phyloP scores from a whole-genome alignment of 2,329 filamentous ascomycete species.

The Hymenoscyphus occultus region DNA sequence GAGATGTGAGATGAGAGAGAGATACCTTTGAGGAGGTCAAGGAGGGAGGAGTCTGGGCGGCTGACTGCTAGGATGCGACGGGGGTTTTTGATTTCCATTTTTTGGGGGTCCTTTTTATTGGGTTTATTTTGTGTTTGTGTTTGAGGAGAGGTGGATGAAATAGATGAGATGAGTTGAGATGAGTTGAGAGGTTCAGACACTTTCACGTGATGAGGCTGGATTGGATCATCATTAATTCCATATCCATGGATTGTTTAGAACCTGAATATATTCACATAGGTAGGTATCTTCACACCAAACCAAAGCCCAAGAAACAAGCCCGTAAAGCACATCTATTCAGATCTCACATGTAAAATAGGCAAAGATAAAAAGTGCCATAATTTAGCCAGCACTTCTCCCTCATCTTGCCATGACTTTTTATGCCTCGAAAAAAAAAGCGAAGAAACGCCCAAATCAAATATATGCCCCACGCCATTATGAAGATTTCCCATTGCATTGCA shows the following conservation, averaged over 20 bases:
- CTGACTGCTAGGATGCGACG: constrained; percentile 56
- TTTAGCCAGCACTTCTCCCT: neutral
- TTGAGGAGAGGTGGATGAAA: neutral
- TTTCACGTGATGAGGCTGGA: constrained; percentile 5
- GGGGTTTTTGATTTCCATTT: constrained; percentile 46
- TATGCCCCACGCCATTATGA: constrained; percentile 19
- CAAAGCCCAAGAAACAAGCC: neutral
- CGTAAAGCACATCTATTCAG: neutral
- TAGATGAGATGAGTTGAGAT: neutral
- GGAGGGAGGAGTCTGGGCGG: constrained; percentile 41
- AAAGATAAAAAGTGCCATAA: neutral
- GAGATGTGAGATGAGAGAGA: too few species aligned
- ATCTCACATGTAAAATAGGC: neutral
- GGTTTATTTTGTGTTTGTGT: neutral
- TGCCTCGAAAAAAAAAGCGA: constrained; percentile 6
- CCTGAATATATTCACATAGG: neutral
- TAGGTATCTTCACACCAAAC: neutral
- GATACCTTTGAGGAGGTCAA: constrained; percentile 56
- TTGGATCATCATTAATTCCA: neutral
- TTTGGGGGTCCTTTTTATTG: constrained; percentile 11
- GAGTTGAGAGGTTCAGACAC: neutral
- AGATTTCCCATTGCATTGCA: constrained; percentile 5
- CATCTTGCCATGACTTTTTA: constrained; percentile 24
- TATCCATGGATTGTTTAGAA: too few species aligned
- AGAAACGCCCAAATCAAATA: constrained; percentile 30